Base-by-base conservation (phyloP, 768 basidiomycete species). In the Rhodosporidiobolus odoratus region DNA sequence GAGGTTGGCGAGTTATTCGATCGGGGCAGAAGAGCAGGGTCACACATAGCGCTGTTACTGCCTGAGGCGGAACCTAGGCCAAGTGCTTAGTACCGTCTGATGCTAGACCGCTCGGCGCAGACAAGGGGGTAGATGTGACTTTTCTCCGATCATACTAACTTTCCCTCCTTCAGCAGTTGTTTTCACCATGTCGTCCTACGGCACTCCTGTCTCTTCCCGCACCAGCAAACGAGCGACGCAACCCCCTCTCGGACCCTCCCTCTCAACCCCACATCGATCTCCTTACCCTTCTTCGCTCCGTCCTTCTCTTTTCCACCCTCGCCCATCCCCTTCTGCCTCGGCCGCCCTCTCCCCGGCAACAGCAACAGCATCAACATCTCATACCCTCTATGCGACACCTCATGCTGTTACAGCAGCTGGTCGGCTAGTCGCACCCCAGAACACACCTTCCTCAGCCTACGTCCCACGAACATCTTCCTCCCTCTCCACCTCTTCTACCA, bases 251-350 rank as follows among this genome's bases (percentile, higher is more conserved):
- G 45, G 38, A 8, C 32, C 37, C 25, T 37, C 53, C 53, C 63
- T 63, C 40, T 30, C 48, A 5, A 43, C 62, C 6, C 52, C 52
- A 4, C 62, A 52, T 3, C 62, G 38, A 19, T 52, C 50, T 9
- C 58, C 58, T 5, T 53, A 30, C 37, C 62, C 62, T 16, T 25
- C 62, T 23, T 19, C 62, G 2, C 62, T 62, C 27, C 62, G 62
- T 15, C 62, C 62, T 2, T 54, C 62, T 32, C 53, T 64, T 32
- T 64, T 54, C 30, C 32, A 64, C 23, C 21, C 62, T 0, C 40
- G 52, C 4, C 25, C 47, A 21, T 35, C 45, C 12, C 23, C 59
- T 5, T 23, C 37, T 23, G 35, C 45, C 5, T 34, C 58, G 2
- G 27, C 58, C 45, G 1, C 34, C 32, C n/a, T 56, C n/a, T 35